phyloP scores from a whole-genome alignment of 2,329 filamentous ascomycete species.

The Penicillium rolfsii region DNA sequence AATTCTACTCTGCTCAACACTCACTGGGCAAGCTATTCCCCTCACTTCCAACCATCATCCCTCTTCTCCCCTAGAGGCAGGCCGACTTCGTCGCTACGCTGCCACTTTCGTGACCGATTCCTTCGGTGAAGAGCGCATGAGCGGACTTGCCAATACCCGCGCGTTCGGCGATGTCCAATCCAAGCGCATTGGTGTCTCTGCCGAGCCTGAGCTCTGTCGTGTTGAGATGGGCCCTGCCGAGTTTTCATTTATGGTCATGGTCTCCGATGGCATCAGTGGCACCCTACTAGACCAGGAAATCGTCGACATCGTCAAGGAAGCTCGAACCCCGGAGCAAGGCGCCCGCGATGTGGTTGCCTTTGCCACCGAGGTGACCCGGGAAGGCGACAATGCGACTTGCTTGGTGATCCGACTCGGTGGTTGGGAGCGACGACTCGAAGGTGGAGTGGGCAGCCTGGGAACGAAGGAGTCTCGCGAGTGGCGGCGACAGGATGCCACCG shows the following conservation, averaged over 20 bases:
- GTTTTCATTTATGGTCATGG: slow-evolving; percentile 85
- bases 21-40: slow-evolving; percentile 76
- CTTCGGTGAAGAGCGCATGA: slow-evolving; percentile 95
- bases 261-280: slow-evolving; percentile 86
- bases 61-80: slow-evolving; percentile 79
- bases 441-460: slow-evolving; percentile 83
- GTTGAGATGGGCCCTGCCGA: slow-evolving; percentile 80
- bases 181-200: slow-evolving; percentile 91
- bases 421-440: slow-evolving; percentile 70
- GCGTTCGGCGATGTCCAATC: slow-evolving; percentile 90
- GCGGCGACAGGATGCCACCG: slow-evolving; percentile 75
- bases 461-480: slow-evolving; percentile 91
- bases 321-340: slow-evolving; percentile 84
- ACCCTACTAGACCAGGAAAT: slow-evolving; percentile 91
- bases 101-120: slow-evolving; percentile 89
- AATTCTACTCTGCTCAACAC: slow-evolving; percentile 84
- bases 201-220: slow-evolving; percentile 84
- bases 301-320: slow-evolving; percentile 93
- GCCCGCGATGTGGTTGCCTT: slow-evolving; percentile 79
- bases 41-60: slow-evolving; percentile 93
- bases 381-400: slow-evolving; percentile 67
- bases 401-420: slow-evolving; percentile 66
- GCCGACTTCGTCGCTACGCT: slow-evolving; percentile 81
- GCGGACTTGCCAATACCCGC: slow-evolving; percentile 88
- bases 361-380: slow-evolving; percentile 77